phyloP scores from a whole-genome alignment of 2,329 filamentous ascomycete genomes.

The Hirsutella thompsonii region DNA sequence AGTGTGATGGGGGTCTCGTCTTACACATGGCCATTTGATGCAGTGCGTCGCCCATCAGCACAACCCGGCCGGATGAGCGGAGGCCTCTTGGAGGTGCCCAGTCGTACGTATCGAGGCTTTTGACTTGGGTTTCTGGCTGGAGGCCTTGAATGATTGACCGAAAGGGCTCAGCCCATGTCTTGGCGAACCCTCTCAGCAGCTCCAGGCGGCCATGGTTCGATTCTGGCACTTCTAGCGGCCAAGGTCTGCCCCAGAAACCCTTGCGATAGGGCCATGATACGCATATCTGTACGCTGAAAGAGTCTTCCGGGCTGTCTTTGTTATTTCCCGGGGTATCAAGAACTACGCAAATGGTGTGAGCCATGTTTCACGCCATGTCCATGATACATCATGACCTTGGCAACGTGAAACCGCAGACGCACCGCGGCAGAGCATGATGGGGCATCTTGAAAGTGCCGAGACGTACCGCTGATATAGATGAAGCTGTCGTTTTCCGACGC shows the following conservation, averaged over 20 bases:
- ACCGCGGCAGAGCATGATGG: too few relatives aligned
- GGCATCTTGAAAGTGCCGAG: too few relatives aligned
- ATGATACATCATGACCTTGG: too few relatives aligned
- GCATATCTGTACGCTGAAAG: conserved; percentile 34
- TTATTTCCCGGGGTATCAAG: conserved; percentile 34
- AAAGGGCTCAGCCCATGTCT: conserved; percentile 37
- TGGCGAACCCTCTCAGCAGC: conserved; percentile 29
- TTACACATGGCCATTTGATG: conserved; percentile 50
- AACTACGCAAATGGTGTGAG: conserved; percentile 16
- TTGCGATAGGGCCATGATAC: conserved; percentile 34
- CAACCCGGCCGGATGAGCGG: conserved; percentile 24
- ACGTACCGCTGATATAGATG: conserved; percentile 37
- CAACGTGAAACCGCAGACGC: too few relatives aligned
- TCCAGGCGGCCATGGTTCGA: conserved; percentile 22
- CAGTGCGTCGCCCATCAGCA: conserved; percentile 40
- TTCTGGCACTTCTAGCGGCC: conserved; percentile 25
- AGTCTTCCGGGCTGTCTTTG: conserved; percentile 13
- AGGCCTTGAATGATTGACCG: conserved; percentile 25
- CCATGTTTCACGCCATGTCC: too few relatives aligned
- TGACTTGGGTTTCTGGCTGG: conserved; percentile 26
- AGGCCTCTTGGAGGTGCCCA: conserved; percentile 26
- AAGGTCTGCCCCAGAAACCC: conserved; percentile 17
- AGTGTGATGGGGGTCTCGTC: conserved; percentile 7
- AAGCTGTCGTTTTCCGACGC: conserved; percentile 37
- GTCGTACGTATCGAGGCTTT: conserved; percentile 33